phyloP scores from a whole-genome alignment of 2,329 filamentous ascomycete species.

The Tympanopsis confertula region DNA sequence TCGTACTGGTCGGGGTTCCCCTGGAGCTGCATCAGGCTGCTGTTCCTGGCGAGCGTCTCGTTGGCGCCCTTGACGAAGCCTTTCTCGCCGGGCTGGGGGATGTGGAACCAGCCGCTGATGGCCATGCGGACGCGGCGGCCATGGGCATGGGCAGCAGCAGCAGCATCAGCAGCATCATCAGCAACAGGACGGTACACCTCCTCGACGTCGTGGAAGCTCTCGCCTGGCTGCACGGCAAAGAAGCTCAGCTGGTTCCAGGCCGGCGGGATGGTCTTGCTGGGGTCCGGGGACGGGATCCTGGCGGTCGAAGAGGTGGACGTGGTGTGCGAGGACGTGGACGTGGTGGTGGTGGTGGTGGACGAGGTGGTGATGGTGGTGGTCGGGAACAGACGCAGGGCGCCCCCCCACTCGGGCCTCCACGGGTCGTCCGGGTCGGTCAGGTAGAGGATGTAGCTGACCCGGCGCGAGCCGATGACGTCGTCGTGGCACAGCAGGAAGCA shows the following conservation, averaged over 20 bases:
- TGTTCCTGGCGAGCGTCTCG: conserved; percentile 77
- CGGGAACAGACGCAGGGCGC: conserved; percentile 73
- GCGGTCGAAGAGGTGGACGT: conserved; percentile 62
- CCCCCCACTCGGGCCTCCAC: conserved; percentile 92
- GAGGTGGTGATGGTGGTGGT: no score
- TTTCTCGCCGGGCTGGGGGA: conserved; percentile 86
- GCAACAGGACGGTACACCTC: conserved; percentile 72
- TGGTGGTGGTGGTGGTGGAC: conserved; percentile 63
- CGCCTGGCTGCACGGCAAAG: conserved; percentile 91
- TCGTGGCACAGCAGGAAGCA: conserved; percentile 95
- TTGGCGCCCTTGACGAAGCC: conserved; percentile 82
- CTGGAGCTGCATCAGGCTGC: conserved; percentile 83
- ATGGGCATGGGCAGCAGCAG: no score
- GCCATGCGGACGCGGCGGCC: conserved; percentile 77
- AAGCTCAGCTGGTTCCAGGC: conserved; percentile 97
- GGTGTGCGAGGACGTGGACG: conserved; percentile 66
- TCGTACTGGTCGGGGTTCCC: conserved; percentile 87
- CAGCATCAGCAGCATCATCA: conserved; percentile 36
- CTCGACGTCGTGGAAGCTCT: conserved; percentile 98
- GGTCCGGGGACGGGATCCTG: conserved; percentile 69
- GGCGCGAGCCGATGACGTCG: conserved; percentile 93
- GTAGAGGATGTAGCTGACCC: conserved; percentile 95
- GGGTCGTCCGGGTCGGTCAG: conserved; percentile 81
- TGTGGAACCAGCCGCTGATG: conserved; percentile 98
- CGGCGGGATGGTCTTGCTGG: conserved; percentile 73